Base-by-base conservation (phyloP, 2,329 filamentous ascomycete species). In the Metarhizium rileyi region DNA sequence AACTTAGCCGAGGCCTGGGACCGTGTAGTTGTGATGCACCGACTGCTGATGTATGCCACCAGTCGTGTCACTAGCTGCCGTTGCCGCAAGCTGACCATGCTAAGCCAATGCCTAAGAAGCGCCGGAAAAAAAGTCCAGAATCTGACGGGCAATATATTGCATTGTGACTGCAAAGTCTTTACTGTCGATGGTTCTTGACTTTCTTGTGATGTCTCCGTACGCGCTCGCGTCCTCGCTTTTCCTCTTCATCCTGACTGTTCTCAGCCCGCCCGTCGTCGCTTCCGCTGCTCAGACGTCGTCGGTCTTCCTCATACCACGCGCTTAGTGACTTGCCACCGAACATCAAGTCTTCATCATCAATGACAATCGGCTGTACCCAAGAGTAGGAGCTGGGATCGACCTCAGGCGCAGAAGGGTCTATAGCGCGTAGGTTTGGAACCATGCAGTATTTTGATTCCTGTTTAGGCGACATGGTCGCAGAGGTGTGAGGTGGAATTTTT, bases 291-390 rank as follows among this genome's bases (percentile, higher is more conserved):
- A 70, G 61, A 18, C 68, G 64, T 22, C 56, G 50, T 3, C 58
- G 52, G 43, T 60, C 57, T 65, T 81, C 78, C 63, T 81, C 78
- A 61, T 81, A 78, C 77, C 77, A 80, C 16, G 72, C 66, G 61
- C 76, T 77, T 40, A 81, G 63, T 36, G 76, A 70, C 70, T 81
- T 81, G 57, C 78, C 78, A 50, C 77, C 76, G 56, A 81, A 81
- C 61, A 72, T 80, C 35, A 81, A 67, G 55, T 81, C 78, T 50
- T 80, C 77, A 59, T 81, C 78, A 50, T 81, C 77, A 57, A 81
- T 81, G 52, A 77, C 67, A 45, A 74, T 80, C 30, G 74, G 71
- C 48, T 74, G 69, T 54, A 77, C 71, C 77, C 76, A 80, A 43
- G 64, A 53, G 52, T 66, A 62, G 40, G 63, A 59, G 49, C 56